Evolutionary conservation across 805 yeast species (phyloP).

Genomic region (Yarrowia sp.): DNA sequence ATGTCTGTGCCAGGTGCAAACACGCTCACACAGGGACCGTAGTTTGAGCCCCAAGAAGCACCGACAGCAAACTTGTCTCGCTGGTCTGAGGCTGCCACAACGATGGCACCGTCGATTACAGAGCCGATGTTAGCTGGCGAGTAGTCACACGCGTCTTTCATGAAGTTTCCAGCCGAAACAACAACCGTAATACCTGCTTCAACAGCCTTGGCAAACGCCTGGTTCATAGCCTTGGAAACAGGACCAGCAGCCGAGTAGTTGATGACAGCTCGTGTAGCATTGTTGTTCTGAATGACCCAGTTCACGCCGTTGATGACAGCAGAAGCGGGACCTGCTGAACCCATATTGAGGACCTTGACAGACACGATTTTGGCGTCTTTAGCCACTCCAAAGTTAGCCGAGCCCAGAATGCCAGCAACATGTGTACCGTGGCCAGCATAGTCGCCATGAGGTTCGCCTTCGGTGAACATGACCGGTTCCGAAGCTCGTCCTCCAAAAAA

Average conservation of each 20-base stretch:
- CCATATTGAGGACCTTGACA: slow-evolving; percentile 51
- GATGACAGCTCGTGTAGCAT: slow-evolving; percentile 47
- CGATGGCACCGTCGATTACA: slow-evolving; percentile 52
- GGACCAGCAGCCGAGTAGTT: slow-evolving; percentile 97
- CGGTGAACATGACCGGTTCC: slow-evolving; percentile 83
- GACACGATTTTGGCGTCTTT: neutral
- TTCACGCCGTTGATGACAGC: slow-evolving; percentile 60
- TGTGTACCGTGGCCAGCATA: slow-evolving; percentile 96
- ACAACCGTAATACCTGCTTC: slow-evolving; percentile 86
- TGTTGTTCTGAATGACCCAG: slow-evolving; percentile 67
- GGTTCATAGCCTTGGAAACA: slow-evolving; percentile 77
- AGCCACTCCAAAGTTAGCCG: neutral
- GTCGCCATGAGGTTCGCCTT: slow-evolving; percentile 65
- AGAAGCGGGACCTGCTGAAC: slow-evolving; percentile 57
- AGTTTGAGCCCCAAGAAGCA: slow-evolving; percentile 89
- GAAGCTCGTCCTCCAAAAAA: slow-evolving; percentile 80
- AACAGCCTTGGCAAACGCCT: slow-evolving; percentile 88
- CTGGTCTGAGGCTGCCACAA: slow-evolving; percentile 93
- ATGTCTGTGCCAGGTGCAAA: slow-evolving; percentile 95
- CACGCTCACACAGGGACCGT: slow-evolving; percentile 91
- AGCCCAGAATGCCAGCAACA: slow-evolving; percentile 79
- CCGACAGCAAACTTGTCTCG: slow-evolving; percentile 50
- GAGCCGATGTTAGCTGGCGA: slow-evolving; percentile 73
- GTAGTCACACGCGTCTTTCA: slow-evolving; percentile 85
- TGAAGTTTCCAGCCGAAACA: slow-evolving; percentile 95